Conservation (phyloP, 176 grass and related monocot genomes). For the Eleusine coracana region DNA sequence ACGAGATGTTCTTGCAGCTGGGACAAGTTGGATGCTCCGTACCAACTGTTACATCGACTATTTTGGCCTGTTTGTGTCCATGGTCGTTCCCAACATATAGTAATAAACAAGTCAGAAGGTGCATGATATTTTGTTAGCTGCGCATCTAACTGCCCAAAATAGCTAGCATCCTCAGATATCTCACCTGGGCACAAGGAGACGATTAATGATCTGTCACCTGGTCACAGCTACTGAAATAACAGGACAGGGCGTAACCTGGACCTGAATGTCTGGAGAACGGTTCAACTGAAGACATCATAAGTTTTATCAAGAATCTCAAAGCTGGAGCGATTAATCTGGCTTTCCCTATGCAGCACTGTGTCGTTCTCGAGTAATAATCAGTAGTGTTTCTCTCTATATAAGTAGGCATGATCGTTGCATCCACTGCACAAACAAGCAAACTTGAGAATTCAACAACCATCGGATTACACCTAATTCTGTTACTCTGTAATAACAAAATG, state of each 20-base stretch:
- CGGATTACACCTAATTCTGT: not conserved
- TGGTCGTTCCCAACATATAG: too few species aligned
- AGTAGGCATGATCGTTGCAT: not conserved
- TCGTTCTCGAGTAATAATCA: not conserved
- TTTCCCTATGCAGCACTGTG: not conserved
- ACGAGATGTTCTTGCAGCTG: too few species aligned
- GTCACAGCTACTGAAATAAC: not conserved
- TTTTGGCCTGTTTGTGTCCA: too few species aligned
- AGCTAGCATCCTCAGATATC: not conserved
- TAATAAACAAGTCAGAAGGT: not conserved
- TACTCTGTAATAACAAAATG: not conserved
- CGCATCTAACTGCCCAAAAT: not conserved
- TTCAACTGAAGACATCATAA: not conserved
- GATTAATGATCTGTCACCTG: not conserved
- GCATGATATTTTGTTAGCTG: not conserved
- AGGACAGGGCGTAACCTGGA: not conserved
- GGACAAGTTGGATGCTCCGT: too few species aligned
- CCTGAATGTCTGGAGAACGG: slow-evolving; percentile 13
- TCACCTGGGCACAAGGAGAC: not conserved
- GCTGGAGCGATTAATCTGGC: not conserved
- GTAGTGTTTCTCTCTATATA: not conserved
- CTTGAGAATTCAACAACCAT: not conserved
- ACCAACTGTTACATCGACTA: too few species aligned
- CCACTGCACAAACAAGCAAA: not conserved
- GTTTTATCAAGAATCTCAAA: slow-evolving; percentile 9